phyloP scores from a whole-genome alignment of 495 filamentous ascomycete genomes.

The Evernia prunastri region DNA sequence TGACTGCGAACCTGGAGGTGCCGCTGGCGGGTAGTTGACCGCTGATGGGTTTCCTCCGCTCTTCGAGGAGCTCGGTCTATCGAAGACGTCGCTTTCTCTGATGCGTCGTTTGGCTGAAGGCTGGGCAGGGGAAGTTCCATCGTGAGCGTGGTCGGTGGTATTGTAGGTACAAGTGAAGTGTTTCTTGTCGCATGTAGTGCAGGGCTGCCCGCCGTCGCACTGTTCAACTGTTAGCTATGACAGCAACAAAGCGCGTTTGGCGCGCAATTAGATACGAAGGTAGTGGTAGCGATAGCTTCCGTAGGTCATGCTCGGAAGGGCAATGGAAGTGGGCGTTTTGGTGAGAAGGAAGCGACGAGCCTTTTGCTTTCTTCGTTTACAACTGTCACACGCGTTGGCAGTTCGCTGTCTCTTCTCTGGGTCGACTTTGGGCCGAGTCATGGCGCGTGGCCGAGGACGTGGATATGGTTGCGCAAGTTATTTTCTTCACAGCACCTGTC shows the following conservation, averaged over 20 bases:
- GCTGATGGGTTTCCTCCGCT: neutral
- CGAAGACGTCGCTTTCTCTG: conserved; percentile 6
- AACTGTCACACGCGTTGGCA: conserved; percentile 66
- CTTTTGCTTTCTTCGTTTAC: conserved; percentile 75
- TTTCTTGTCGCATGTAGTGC: conserved; percentile 12
- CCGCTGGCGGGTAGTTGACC: neutral
- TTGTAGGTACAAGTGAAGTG: conserved; percentile 12
- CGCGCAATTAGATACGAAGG: neutral
- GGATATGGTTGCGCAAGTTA: neutral
- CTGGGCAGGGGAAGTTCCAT: neutral
- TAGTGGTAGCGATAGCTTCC: conserved; percentile 22
- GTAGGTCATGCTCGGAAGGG: conserved; percentile 36
- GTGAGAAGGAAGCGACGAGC: conserved; percentile 35
- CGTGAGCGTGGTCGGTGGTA: neutral
- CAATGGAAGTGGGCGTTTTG: neutral
- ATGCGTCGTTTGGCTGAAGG: conserved; percentile 10
- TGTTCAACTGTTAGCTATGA: neutral
- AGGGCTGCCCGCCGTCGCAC: conserved; percentile 14
- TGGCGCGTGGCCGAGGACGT: conserved; percentile 19
- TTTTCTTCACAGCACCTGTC: neutral
- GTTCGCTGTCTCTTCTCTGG: conserved; percentile 59
- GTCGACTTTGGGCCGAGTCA: conserved; percentile 58
- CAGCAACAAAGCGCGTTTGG: neutral
- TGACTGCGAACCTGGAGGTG: neutral
- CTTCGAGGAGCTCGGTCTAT: neutral